Evolutionary conservation across 2,329 filamentous ascomycete genomes (phyloP), one percentile per base, ranked within the genome.

Genomic region (Pezicula neosporulosa): DNA sequence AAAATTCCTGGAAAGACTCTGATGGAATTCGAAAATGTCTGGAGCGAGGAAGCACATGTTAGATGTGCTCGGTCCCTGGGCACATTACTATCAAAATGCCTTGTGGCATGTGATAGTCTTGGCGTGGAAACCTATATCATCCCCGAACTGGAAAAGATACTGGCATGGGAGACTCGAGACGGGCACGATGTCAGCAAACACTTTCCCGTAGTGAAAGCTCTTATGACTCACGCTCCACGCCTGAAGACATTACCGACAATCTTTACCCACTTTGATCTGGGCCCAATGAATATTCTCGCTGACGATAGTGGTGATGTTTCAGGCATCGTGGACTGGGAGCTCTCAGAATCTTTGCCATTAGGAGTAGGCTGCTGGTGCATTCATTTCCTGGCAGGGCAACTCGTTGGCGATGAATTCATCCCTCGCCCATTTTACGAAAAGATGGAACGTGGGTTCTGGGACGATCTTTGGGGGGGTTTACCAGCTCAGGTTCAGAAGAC

Each of bases 1-100:
- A 53, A 46, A 33, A 57, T 61, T 30, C 53, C 56, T 21, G 53
- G 56, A 2, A 49, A 56, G n/a, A 55, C 51, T 43, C 58, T 49
- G 56, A 35, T 50, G n/a, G 41, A 51, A 49, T 16, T 33, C 19
- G 37, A 13, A 38, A 35, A 42, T 19, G 42, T 30, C 36, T 10
- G 37, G 21, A 33, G 35, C 38, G 16, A 30, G 36, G 27, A 18
- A 51, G 37, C 45, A n/a, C 9, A 9, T 36, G 33, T 36, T n/a
- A 36, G 9, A 36, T 9, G 9, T n/a, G n/a, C 9, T n/a, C 44
- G 46, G 36, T 48, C 39, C 15, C 30, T 49, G 18, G 45, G 35
- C 39, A 54, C 36, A 36, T 45, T 49, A 30, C 38, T 45, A 18
- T 54, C 45, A 38, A 49, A n/a, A n/a, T 9, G 33, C 9, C n/a